These are phyloP conservation scores for Exophiala sp. DNA, from an alignment of 2,329 filamentous ascomycete species.

Conservation along the genomic window DNA sequence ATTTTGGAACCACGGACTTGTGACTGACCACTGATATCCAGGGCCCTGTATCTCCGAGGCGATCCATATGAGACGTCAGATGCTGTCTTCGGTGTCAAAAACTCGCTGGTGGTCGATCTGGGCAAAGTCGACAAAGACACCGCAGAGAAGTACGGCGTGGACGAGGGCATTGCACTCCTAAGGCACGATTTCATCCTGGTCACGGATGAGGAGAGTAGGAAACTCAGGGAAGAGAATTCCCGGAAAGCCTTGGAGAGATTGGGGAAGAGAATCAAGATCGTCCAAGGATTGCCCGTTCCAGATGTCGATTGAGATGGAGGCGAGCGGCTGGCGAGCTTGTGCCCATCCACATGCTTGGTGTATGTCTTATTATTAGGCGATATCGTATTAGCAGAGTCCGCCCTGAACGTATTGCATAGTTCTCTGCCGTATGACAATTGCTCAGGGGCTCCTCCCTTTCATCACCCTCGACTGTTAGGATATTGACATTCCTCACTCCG, in stretches of 20 bases:
- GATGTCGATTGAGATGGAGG: conserved; percentile 50
- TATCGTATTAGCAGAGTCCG: too few species aligned
- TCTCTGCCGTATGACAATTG: too few species aligned
- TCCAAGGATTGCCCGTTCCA: conserved; percentile 70
- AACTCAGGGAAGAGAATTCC: conserved; percentile 61
- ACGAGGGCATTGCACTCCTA: conserved; percentile 36
- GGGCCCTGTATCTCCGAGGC: conserved; percentile 31
- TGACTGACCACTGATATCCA: conserved; percentile 13
- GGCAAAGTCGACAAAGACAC: conserved; percentile 27
- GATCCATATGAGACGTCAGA: conserved; percentile 32
- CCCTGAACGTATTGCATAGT: too few species aligned
- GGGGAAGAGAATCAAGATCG: conserved; percentile 64
- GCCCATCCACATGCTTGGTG: too few species aligned
- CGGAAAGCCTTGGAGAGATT: conserved; percentile 60
- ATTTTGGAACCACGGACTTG: neutral
- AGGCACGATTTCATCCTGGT: conserved; percentile 30
- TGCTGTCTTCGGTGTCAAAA: conserved; percentile 34
- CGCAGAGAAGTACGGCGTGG: conserved; percentile 29
- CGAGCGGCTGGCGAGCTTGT: neutral
- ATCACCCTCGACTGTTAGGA: too few species aligned
- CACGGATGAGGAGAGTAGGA: conserved; percentile 57
- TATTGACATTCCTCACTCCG: too few species aligned
- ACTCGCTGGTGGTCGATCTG: conserved; percentile 30
- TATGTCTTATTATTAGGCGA: too few species aligned
- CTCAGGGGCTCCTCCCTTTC: too few species aligned